A percentile compares a stretch with the other conserved stretches of the same genome.
Evolutionary conservation across 2,329 filamentous ascomycete species (phyloP).

Genomic region (Sclerotinia minor): DNA sequence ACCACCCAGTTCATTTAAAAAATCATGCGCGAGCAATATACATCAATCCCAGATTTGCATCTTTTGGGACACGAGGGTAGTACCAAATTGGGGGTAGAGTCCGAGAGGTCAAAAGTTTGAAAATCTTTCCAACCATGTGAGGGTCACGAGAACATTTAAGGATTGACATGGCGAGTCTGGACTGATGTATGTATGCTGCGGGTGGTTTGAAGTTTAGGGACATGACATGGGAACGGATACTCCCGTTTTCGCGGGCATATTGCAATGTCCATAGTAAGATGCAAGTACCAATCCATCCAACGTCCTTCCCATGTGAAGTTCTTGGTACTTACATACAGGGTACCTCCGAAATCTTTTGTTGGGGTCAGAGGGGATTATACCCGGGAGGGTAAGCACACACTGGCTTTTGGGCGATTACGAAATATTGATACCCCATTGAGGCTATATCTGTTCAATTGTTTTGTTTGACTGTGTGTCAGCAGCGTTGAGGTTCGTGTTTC

Average conservation of each 20-base stretch:
- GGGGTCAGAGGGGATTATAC: slow-evolving; percentile 13
- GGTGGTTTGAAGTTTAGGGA: slow-evolving; percentile 16
- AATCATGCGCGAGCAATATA: slow-evolving; percentile 26
- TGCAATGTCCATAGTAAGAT: slow-evolving; percentile 6
- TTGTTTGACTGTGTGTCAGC: slow-evolving; percentile 13
- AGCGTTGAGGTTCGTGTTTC: slow-evolving; percentile 4
- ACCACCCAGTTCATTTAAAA: slow-evolving; percentile 29
- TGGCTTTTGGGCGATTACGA: slow-evolving; percentile 9
- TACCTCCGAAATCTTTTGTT: neutral
- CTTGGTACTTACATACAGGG: slow-evolving; percentile 10
- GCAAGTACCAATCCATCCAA: slow-evolving; percentile 23
- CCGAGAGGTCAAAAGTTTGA: slow-evolving; percentile 24
- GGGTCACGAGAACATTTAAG: slow-evolving; percentile 36
- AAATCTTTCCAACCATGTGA: slow-evolving; percentile 32
- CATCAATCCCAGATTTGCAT: slow-evolving; percentile 33
- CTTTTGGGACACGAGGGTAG: slow-evolving; percentile 38
- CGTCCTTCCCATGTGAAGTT: slow-evolving; percentile 21
- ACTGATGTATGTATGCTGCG: slow-evolving; percentile 20
- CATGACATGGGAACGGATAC: slow-evolving; percentile 30
- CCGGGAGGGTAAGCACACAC: slow-evolving; percentile 10
- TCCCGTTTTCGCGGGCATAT: slow-evolving; percentile 34
- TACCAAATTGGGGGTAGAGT: slow-evolving; percentile 31
- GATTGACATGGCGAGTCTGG: slow-evolving; percentile 25
- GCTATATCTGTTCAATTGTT: slow-evolving; percentile 19
- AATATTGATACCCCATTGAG: slow-evolving; percentile 25